Base-by-base conservation (phyloP, 768 basidiomycete genomes). In the Tricholoma hemisulphureum region DNA sequence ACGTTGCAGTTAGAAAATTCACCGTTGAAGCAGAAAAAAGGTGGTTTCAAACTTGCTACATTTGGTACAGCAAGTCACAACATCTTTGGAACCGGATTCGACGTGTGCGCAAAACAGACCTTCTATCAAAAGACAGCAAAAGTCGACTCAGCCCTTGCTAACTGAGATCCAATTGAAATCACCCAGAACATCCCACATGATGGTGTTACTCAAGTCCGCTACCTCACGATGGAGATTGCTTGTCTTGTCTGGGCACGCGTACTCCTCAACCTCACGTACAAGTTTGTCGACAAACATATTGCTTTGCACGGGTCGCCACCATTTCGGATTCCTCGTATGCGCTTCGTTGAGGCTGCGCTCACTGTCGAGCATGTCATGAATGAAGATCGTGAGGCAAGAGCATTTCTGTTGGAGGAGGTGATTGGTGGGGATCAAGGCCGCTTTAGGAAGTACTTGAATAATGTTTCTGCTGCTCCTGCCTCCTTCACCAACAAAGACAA, bases 381-480 rank as follows among this genome's bases (percentile, higher is more conserved):
- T 23, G 51, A 35, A 1, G 37, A 58, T 16, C 16, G 14, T 5
- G 18, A 5, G 10, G 5, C 5, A 31, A 5, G 53, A 2, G 61
- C 57, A 31, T 68, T 61, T 50, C 29, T 68, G 10, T 16, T 68
- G 6, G 62, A 68, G 45, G 64, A 66, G 37, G 53, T 62, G 3
- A 64, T 68, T 23, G 51, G 57, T 13, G 45, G 21, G 1, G 51
- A 28, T 6, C 4, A 58, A 11, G 63, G 62, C 0, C 20, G 31
- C 2, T 71, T 69, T 51, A 24, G 39, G 2, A 71, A 71, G 55
- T 71, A 64, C 26, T 41, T 71, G 21, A 61, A 65, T 54, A 71
- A 69, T 51, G 60, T 59, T 4, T 59, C 56, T 18, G 58, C 60
- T 2, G 37, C 53, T 14, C 63, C 63, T 2, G 55, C 63, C 28